Evolutionary conservation across 768 basidiomycete species (phyloP).

Genomic region (Xerocomellus dryophilus): DNA sequence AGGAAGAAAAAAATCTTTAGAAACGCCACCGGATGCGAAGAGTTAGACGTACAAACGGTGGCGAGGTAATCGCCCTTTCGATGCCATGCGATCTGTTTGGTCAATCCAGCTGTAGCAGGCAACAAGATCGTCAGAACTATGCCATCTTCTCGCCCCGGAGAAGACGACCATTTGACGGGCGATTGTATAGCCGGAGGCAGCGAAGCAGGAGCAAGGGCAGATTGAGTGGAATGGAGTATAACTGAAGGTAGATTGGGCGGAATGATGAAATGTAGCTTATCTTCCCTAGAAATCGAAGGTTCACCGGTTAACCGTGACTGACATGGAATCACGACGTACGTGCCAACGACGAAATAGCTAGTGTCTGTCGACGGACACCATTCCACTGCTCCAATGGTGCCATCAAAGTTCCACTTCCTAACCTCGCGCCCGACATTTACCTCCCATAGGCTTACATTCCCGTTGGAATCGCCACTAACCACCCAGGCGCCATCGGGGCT

Average conservation of each 20-base stretch:
- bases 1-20: conserved; percentile 6
- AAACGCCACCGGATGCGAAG: conserved; percentile 4
- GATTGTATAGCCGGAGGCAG: conserved; percentile 62
- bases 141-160: conserved; percentile 45
- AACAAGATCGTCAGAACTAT: conserved; percentile 61
- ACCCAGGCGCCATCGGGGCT: conserved; percentile 93
- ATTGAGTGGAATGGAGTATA: conserved; percentile 55
- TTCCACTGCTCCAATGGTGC: conserved; percentile 78
- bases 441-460: conserved; percentile 88
- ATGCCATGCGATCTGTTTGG: conserved; percentile 89
- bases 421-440: conserved; percentile 84
- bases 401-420: conserved; percentile 78
- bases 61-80: conserved; percentile 93
- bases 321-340: conserved; percentile 50
- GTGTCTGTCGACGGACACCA: conserved; percentile 92
- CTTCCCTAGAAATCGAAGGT: conserved; percentile 54
- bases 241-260: conserved; percentile 72
- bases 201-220: conserved; percentile 59
- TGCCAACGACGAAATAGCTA: conserved; percentile 71
- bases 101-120: conserved; percentile 62
- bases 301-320: conserved; percentile 7
- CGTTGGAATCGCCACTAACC: conserved; percentile 87
- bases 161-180: conserved; percentile 66
- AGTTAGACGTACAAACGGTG: conserved; percentile 75
- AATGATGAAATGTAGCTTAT: conserved; percentile 72